Percentiles rank a stretch among this genome's conserved stretches.
Evolutionary conservation across 129 eudicot genomes (phyloP).

Genomic region (Flaveria trinervia): DNA sequence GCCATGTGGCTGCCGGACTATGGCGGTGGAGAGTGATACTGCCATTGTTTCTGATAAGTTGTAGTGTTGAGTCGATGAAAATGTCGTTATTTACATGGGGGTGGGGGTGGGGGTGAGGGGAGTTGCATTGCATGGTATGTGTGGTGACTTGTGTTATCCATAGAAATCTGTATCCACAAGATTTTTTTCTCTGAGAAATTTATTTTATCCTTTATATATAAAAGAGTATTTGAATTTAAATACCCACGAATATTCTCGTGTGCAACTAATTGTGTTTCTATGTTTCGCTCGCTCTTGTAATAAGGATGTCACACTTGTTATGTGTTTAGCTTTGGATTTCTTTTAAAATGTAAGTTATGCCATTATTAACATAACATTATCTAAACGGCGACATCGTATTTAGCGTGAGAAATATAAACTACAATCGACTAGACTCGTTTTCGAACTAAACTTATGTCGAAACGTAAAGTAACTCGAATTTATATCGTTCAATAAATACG

Average conservation of each 20-base stretch:
- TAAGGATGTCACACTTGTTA: no score
- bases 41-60: constrained; percentile 33
- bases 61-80: background rate
- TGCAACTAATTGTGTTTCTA: background rate
- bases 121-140: constrained; percentile 53
- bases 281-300: background rate
- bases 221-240: background rate
- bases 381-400: no score
- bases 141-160: constrained; percentile 42
- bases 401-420: no score
- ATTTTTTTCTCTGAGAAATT: constrained; percentile 12
- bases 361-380: background rate
- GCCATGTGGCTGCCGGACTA: constrained; percentile 43
- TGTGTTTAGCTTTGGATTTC: background rate
- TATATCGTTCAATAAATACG: no score
- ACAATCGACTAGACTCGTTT: no score
- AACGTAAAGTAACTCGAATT: no score
- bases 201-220: background rate
- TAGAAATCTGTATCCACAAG: constrained; percentile 34
- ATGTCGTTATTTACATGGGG: constrained; percentile 24
- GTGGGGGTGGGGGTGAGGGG: constrained; percentile 1
- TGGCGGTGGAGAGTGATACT: constrained; percentile 56
- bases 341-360: no score
- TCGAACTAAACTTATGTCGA: no score
- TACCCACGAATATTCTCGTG: constrained; percentile 31